Conservation (phyloP, 2,329 filamentous ascomycete species). For the Trichoderma asperellum region DNA sequence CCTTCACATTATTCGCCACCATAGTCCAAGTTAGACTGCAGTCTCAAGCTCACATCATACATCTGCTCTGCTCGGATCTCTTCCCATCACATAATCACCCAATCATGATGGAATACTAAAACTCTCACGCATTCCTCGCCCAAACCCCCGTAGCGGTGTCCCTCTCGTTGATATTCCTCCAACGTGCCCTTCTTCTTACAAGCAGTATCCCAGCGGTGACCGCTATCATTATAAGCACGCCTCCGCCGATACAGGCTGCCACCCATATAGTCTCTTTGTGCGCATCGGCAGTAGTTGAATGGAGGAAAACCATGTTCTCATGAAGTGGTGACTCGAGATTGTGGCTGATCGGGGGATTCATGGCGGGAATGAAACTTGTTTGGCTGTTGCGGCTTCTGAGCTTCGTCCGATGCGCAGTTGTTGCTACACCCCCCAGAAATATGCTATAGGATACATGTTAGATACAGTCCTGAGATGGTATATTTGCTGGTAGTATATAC, state of each 20-base stretch:
- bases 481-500: background rate
- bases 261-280: conserved; percentile 22
- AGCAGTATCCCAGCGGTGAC: conserved; percentile 10
- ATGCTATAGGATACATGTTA: background rate
- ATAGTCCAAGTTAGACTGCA: background rate
- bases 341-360: background rate
- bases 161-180: background rate
- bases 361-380: background rate
- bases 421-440: background rate
- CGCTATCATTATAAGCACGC: background rate
- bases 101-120: background rate
- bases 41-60: too few species aligned
- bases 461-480: background rate
- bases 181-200: background rate
- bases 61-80: background rate
- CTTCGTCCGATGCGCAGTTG: background rate
- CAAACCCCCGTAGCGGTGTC: conserved; percentile 8
- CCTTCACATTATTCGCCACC: background rate
- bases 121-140: background rate
- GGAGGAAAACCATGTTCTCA: background rate
- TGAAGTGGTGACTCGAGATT: background rate
- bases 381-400: background rate
- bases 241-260: conserved; percentile 7
- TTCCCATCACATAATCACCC: background rate
- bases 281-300: background rate